Evolutionary conservation across 306 rosid genomes (phyloP).

Genomic region (Ceratonia siliqua): DNA sequence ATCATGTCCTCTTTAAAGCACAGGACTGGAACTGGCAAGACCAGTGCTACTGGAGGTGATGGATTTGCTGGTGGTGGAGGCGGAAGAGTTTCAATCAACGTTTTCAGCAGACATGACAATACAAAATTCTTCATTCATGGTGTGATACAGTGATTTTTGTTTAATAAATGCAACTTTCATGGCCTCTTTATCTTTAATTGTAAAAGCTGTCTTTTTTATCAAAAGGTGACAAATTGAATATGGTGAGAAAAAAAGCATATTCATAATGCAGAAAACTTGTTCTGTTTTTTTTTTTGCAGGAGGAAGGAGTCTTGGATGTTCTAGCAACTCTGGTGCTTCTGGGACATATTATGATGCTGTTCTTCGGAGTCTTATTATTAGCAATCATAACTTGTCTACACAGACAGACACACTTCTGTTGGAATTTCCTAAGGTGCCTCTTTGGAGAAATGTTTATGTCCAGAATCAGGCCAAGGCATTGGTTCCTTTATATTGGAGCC

Average conservation of each 20-base stretch:
- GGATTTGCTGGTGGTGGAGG: constrained; percentile 99
- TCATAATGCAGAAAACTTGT: constrained; percentile 19
- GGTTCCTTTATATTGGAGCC: constrained; percentile 95
- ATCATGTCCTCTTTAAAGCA: constrained; percentile 44
- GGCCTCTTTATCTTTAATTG: neutral
- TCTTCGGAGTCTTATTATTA: constrained; percentile 79
- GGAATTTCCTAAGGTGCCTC: constrained; percentile 89
- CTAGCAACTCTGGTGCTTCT: constrained; percentile 87
- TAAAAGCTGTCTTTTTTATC: neutral
- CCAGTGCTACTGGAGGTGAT: constrained; percentile 81
- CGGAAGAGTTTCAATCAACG: constrained; percentile 80
- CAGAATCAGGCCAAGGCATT: constrained; percentile 89
- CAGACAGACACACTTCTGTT: constrained; percentile 81
- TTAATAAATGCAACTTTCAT: constrained; percentile 16
- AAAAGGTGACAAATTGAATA: constrained; percentile 1
- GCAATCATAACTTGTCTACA: constrained; percentile 80
- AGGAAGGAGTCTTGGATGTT: constrained; percentile 86
- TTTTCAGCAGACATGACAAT: constrained; percentile 80
- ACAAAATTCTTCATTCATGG: constrained; percentile 72
- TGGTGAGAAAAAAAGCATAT: constrained; percentile 1
- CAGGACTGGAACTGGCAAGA: constrained; percentile 88
- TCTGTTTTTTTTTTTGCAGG: constrained; percentile 54
- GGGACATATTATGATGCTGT: constrained; percentile 95
- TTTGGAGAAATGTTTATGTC: constrained; percentile 89
- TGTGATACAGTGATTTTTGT: constrained; percentile 40